Evolutionary conservation across 129 eudicot species (phyloP).

Genomic region (Solidago caesia): DNA sequence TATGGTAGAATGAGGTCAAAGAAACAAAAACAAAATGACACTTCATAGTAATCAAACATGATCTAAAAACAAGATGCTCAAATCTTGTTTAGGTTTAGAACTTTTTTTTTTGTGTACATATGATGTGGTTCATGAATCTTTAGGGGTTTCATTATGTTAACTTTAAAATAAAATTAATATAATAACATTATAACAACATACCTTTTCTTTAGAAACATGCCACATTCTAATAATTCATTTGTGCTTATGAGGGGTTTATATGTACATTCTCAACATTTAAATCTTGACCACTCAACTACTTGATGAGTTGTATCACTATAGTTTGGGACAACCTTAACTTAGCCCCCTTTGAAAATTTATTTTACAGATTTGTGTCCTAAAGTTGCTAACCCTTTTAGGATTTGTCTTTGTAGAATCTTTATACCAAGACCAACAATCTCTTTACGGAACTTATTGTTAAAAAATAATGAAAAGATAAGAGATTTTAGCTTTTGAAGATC

Average conservation of each 20-base stretch:
- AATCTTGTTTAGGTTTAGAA: slow-evolving; percentile 32
- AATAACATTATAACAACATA: slow-evolving; percentile 5
- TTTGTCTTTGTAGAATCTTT: background rate
- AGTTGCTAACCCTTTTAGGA: background rate
- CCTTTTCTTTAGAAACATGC: slow-evolving; percentile 16
- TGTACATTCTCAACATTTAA: slow-evolving; percentile 13
- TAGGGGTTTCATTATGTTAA: slow-evolving; percentile 31
- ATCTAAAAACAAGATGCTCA: slow-evolving; percentile 41
- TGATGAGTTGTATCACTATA: slow-evolving; percentile 31
- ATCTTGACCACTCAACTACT: slow-evolving; percentile 29
- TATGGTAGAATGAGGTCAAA: slow-evolving; percentile 27
- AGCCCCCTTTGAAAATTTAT: background rate
- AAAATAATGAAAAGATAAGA: background rate
- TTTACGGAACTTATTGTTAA: background rate
- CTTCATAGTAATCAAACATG: slow-evolving; percentile 21
- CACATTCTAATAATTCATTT: slow-evolving; percentile 35
- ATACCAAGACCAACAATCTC: background rate
- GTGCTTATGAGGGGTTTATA: slow-evolving; percentile 28
- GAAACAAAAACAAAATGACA: slow-evolving; percentile 40
- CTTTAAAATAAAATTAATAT: slow-evolving; percentile 18
- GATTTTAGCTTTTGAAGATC: background rate
- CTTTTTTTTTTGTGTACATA: background rate
- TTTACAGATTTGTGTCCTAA: background rate
- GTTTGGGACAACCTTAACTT: slow-evolving; percentile 19
- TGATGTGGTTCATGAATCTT: slow-evolving; percentile 40